A percentile compares a stretch with the other conserved stretches of the same genome.
phyloP scores from a whole-genome alignment of 169 alveolate genomes.

The Plasmodium knowlesi region DNA sequence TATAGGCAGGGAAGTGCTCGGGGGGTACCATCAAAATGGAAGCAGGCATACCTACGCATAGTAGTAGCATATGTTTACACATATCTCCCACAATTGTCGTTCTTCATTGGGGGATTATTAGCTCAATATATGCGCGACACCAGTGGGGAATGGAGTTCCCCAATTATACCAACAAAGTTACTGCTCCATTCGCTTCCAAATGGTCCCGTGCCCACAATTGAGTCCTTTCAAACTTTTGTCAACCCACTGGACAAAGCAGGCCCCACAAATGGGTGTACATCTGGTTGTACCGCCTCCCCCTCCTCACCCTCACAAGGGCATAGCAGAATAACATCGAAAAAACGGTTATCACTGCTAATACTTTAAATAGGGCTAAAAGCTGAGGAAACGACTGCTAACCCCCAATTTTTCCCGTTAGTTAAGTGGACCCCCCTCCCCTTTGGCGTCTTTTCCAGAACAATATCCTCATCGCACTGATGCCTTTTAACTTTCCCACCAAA shows the following conservation, averaged over 20 bases:
- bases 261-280: not conserved
- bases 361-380: no score
- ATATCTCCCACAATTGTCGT: not conserved
- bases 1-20: not conserved
- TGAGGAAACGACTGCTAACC: not conserved
- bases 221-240: not conserved
- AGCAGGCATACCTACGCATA: not conserved
- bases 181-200: not conserved
- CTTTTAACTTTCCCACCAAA: not conserved
- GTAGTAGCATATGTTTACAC: not conserved
- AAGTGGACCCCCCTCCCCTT: not conserved
- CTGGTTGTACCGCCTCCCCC: not conserved
- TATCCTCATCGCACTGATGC: not conserved
- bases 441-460: not conserved
- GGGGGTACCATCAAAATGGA: not conserved
- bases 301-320: not conserved
- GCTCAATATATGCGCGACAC: not conserved
- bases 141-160: no score
- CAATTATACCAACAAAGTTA: not conserved
- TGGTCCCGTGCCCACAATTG: not conserved
- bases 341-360: not conserved
- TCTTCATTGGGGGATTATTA: not conserved
- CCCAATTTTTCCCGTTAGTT: not conserved
- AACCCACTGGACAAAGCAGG: not conserved
- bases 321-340: not conserved